Percentiles rank a stretch among this genome's conserved stretches.
phyloP scores from a whole-genome alignment of 192 early-diverging fungal species.

The Podila minutissima region DNA sequence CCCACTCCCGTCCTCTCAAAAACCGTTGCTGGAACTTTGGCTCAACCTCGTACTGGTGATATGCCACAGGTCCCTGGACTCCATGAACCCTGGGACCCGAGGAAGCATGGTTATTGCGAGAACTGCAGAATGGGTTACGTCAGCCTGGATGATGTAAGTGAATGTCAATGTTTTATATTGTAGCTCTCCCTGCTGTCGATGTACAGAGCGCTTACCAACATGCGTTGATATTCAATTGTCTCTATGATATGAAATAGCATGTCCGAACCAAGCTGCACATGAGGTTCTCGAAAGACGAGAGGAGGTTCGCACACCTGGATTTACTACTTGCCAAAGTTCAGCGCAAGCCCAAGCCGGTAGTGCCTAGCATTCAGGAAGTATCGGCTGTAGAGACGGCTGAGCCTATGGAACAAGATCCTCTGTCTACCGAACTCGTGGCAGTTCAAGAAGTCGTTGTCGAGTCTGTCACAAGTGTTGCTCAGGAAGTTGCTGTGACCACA shows the following conservation, averaged over 20 bases:
- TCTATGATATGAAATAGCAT: slow-evolving; percentile 15
- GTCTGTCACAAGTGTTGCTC: no score
- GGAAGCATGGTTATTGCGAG: slow-evolving; percentile 32
- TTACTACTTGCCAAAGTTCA: slow-evolving; percentile 8
- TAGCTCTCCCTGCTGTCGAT: neutral
- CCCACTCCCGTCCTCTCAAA: neutral
- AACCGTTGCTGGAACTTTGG: no score
- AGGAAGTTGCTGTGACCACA: no score
- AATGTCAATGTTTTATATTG: neutral
- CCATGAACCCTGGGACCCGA: neutral
- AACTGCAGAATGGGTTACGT: slow-evolving; percentile 19
- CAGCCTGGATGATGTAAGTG: slow-evolving; percentile 20
- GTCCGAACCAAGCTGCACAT: slow-evolving; percentile 19
- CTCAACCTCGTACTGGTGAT: neutral
- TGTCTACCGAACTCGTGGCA: neutral
- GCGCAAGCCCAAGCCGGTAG: slow-evolving; percentile 11
- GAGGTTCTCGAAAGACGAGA: slow-evolving; percentile 20
- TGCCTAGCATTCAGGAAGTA: neutral
- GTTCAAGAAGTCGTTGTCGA: no score
- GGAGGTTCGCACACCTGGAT: slow-evolving; percentile 28
- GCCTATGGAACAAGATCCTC: no score
- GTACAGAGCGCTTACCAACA: no score
- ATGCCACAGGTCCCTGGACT: neutral
- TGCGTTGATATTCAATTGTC: neutral
- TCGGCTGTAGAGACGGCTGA: neutral